A percentile compares a stretch with the other conserved stretches of the same genome.
These are phyloP conservation scores for Tolypocladium tropicale DNA, from an alignment of 2,329 filamentous ascomycete species.

Conservation along the genomic window DNA sequence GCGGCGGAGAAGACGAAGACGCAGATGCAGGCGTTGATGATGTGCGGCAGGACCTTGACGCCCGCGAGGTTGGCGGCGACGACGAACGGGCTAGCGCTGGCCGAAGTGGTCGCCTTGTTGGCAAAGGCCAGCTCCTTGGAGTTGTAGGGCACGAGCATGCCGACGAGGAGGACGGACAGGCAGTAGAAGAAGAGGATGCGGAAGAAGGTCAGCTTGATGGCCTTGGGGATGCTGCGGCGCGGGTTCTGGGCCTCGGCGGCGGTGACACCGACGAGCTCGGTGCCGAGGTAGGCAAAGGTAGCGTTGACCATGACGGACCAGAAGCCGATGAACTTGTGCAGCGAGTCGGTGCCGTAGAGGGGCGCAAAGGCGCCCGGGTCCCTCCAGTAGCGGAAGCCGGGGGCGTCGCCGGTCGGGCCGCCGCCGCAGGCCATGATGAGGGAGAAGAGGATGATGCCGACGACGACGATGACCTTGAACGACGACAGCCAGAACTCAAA, in stretches of 20 bases:
- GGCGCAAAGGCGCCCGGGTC: slow-evolving; percentile 39
- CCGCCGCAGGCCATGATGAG: slow-evolving; percentile 55
- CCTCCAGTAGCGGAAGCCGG: slow-evolving; percentile 58
- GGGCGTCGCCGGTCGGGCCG: slow-evolving; percentile 50
- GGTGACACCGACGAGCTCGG: slow-evolving; percentile 68
- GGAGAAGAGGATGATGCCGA: slow-evolving; percentile 55
- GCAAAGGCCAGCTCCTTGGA: slow-evolving; percentile 48
- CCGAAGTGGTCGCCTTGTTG: slow-evolving; percentile 26
- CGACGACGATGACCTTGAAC: slow-evolving; percentile 58
- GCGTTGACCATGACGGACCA: slow-evolving; percentile 67
- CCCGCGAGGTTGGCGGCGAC: slow-evolving; percentile 57
- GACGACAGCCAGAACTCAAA: slow-evolving; percentile 53
- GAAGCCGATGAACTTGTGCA: slow-evolving; percentile 49
- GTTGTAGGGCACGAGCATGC: slow-evolving; percentile 69
- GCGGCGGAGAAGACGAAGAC: slow-evolving; percentile 68
- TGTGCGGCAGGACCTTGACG: slow-evolving; percentile 51
- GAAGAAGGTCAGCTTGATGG: slow-evolving; percentile 73
- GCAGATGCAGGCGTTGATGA: slow-evolving; percentile 65
- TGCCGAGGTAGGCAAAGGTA: slow-evolving; percentile 70
- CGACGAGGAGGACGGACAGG: slow-evolving; percentile 61
- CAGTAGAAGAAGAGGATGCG: slow-evolving; percentile 76
- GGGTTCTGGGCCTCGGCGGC: slow-evolving; percentile 75
- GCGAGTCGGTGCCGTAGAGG: slow-evolving; percentile 13
- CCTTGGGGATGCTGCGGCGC: slow-evolving; percentile 63
- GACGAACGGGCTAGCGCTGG: slow-evolving; percentile 58